These are phyloP conservation scores for Haplosporangium gracile DNA, from an alignment of 192 early-diverging fungal species.

Conservation along the genomic window DNA sequence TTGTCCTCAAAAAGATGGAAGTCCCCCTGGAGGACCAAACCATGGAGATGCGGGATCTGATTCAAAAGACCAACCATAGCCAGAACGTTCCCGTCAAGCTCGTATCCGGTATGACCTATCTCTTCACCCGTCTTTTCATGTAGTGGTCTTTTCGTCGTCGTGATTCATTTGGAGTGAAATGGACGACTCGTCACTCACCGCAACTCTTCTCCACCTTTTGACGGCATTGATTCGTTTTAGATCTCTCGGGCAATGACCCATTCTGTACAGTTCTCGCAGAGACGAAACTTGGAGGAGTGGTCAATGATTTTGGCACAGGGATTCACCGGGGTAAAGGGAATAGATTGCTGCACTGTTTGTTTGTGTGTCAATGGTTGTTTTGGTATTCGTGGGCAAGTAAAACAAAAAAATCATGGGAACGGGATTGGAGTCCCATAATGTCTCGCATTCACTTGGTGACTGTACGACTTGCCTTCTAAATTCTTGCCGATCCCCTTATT, in stretches of 20 bases:
- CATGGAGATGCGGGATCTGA: conserved; percentile 68
- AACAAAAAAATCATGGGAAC: not conserved
- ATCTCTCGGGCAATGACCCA: conserved; percentile 87
- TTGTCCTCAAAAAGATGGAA: conserved; percentile 68
- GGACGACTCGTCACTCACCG: too few relatives aligned
- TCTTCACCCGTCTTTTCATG: too few relatives aligned
- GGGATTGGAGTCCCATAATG: not conserved
- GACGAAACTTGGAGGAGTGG: conserved; percentile 77
- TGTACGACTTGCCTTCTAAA: not conserved
- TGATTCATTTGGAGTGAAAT: too few relatives aligned
- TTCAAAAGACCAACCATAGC: conserved; percentile 60
- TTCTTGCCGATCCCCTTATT: not conserved
- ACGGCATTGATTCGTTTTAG: conserved; percentile 32
- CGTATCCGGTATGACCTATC: conserved; percentile 62
- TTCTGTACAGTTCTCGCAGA: conserved; percentile 87
- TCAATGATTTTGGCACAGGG: conserved; percentile 78
- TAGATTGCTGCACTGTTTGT: not conserved
- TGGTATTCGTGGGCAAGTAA: not conserved
- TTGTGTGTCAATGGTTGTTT: not conserved
- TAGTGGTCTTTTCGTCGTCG: too few relatives aligned
- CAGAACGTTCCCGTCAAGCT: conserved; percentile 72
- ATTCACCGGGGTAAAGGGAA: conserved; percentile 73
- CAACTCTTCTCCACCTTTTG: not conserved
- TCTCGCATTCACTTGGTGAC: not conserved
- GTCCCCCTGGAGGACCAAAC: conserved; percentile 49